Base-by-base conservation (phyloP, 2,329 filamentous ascomycete species). In the Fusarium beomiforme region DNA sequence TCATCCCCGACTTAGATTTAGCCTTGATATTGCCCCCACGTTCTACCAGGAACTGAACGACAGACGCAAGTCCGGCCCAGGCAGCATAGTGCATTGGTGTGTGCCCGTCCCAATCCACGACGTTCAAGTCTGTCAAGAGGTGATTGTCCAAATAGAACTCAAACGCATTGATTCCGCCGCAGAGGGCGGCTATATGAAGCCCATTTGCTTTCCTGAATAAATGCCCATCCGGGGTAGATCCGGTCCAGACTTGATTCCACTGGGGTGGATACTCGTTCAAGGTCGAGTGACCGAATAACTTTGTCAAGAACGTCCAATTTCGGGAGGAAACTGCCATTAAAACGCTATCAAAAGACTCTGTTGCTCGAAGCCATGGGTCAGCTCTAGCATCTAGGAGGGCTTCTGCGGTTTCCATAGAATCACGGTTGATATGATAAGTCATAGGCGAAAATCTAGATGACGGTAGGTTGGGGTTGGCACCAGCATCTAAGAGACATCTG, bases 51-150 rank as follows among this genome's bases (percentile, higher is more conserved):
- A 46, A 36, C 12, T 51, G 6, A 12, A 67, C 31, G 0, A 23
- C 19, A 8, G 43, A n/a, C 2, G 19, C 7, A 2, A 2, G 7
- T 3, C 31, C 53, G 9, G 8, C 24, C 1, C 13, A 16, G 23
- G 59, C 47, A 44, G 64, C 64, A 21, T 51, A 47, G 7, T 64
- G 59, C 59, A 64, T 64, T 3, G 64, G 59, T 10, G 64, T 67
- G 19, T 43, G 24, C 3, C 21, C 21, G 3, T 26, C 5, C 19
- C 33, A 9, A 9, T 59, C 64, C 4, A 5, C 6, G 2, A 37
- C 34, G 1, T 67, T 59, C 0, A 67, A 34, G 17, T 67, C 34
- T 4, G 19, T 16, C 7, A 67, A 17, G 0, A 63, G 23, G 1
- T 14, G 31, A 4, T 2, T 36, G 3, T 31, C 7, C 2, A 63